Conservation (phyloP, 495 filamentous ascomycete species). For the Entonaema liquescens region DNA sequence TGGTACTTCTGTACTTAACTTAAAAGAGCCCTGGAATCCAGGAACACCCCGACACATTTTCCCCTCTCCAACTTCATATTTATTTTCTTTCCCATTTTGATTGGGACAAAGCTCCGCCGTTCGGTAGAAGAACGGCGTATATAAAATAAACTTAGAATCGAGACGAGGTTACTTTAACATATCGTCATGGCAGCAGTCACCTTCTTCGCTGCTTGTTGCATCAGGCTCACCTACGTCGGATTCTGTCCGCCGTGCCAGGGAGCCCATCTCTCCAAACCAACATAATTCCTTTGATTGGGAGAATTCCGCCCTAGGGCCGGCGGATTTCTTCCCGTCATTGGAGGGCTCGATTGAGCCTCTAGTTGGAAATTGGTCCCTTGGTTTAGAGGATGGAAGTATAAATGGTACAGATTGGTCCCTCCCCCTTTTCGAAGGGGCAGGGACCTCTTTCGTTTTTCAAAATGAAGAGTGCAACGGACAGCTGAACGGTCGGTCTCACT, state of each 20-base stretch:
- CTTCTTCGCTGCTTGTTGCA: constrained; percentile 15
- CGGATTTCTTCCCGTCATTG: constrained; percentile 45
- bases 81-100: constrained; percentile 18
- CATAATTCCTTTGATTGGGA: constrained; percentile 42
- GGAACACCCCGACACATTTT: neutral
- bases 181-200: constrained; percentile 40
- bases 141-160: constrained; percentile 38
- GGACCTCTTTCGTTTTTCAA: constrained; percentile 36
- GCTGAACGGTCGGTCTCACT: constrained; percentile 38
- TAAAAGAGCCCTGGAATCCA: neutral
- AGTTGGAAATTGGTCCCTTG: constrained; percentile 40
- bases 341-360: constrained; percentile 35
- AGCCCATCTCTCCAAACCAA: constrained; percentile 32
- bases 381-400: constrained; percentile 26
- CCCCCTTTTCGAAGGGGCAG: constrained; percentile 36
- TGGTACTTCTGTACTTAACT: neutral
- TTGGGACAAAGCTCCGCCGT: constrained; percentile 41
- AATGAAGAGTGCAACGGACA: constrained; percentile 35
- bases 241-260: constrained; percentile 41
- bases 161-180: constrained; percentile 42
- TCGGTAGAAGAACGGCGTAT: constrained; percentile 39
- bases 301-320: constrained; percentile 44
- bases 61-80: constrained; percentile 31
- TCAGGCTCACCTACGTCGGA: constrained; percentile 28
- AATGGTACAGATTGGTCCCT: constrained; percentile 41